Evolutionary conservation across 2,329 filamentous ascomycete genomes (phyloP).

Genomic region (Zopfia rhizophila): DNA sequence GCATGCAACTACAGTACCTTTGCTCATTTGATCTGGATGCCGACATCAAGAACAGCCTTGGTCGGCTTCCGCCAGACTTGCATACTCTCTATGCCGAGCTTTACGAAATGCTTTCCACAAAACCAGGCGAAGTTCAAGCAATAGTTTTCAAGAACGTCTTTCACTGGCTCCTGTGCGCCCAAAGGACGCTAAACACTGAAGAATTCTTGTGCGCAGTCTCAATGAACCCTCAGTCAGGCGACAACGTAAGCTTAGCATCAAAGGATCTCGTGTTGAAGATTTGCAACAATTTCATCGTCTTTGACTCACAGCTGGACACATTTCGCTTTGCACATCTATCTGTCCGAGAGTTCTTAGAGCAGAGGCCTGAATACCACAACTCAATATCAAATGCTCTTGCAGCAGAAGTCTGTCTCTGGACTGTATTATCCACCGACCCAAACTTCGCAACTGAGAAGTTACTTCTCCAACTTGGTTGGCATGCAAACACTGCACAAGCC

Average conservation of each 20-base stretch:
- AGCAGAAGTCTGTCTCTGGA: conserved; percentile 24
- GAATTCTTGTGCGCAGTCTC: conserved; percentile 30
- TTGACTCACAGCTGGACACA: conserved; percentile 31
- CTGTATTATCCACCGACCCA: conserved; percentile 9
- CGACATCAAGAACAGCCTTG: conserved; percentile 33
- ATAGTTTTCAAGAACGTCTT: conserved; percentile 25
- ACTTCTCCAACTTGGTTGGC: conserved; percentile 11
- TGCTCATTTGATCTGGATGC: conserved; percentile 27
- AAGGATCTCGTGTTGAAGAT: conserved; percentile 30
- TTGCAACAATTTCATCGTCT: conserved; percentile 41
- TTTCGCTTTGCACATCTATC: conserved; percentile 48
- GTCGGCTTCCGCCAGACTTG: conserved; percentile 31
- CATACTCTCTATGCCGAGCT: conserved; percentile 18
- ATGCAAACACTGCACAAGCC: conserved; percentile 1
- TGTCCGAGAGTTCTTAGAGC: conserved; percentile 40
- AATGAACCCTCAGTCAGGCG: conserved; percentile 3
- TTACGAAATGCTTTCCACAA: conserved; percentile 14
- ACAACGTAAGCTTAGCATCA: conserved; percentile 3
- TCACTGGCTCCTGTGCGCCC: conserved; percentile 32
- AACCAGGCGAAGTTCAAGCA: conserved; percentile 5
- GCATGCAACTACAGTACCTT: conserved; percentile 41
- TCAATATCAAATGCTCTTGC: conserved; percentile 16
- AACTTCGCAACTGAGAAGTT: conserved; percentile 9
- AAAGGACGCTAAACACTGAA: conserved; percentile 14
- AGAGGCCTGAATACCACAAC: conserved; percentile 11